phyloP scores from a whole-genome alignment of 1,284 basidiomycete species.

The Pseudozyma tsukubaensis region DNA sequence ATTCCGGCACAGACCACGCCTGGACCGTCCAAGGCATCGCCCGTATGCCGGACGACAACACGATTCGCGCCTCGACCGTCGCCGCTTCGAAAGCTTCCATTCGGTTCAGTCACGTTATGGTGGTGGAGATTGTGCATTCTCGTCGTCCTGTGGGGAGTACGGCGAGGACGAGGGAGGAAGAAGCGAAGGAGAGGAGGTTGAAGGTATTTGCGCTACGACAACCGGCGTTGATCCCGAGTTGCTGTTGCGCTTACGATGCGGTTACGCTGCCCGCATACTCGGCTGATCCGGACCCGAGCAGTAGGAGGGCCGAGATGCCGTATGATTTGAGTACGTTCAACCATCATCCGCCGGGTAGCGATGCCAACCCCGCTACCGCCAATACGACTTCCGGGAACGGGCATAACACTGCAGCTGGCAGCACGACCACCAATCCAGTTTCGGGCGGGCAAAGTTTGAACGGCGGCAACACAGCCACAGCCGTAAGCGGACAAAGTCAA shows the following conservation, averaged over 20 bases:
- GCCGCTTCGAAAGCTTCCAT: slow-evolving; percentile 58
- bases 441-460: slow-evolving; percentile 16
- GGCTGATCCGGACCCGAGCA: slow-evolving; percentile 35
- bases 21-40: slow-evolving; percentile 68
- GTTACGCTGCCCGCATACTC: slow-evolving; percentile 65
- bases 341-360: slow-evolving; percentile 20
- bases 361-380: too few species aligned
- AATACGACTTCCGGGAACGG: too few species aligned
- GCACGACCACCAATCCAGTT: background rate
- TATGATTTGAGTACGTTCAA: slow-evolving; percentile 47
- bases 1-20: slow-evolving; percentile 55
- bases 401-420: slow-evolving; percentile 2
- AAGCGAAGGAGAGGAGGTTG: slow-evolving; percentile 52
- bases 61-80: slow-evolving; percentile 62
- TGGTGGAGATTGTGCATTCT: slow-evolving; percentile 67
- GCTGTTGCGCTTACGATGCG: slow-evolving; percentile 68
- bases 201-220: slow-evolving; percentile 68
- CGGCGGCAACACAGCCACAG: slow-evolving; percentile 43
- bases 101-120: slow-evolving; percentile 63
- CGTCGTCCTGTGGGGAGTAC: slow-evolving; percentile 35
- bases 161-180: slow-evolving; percentile 33
- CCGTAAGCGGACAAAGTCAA: slow-evolving; percentile 56
- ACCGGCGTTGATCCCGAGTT: slow-evolving; percentile 61
- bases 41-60: slow-evolving; percentile 67
- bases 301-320: slow-evolving; percentile 49